Evolutionary conservation across 345 rosid species (phyloP), one percentile per base, ranked within the genome.

Genomic region (Syzygium aromaticum): DNA sequence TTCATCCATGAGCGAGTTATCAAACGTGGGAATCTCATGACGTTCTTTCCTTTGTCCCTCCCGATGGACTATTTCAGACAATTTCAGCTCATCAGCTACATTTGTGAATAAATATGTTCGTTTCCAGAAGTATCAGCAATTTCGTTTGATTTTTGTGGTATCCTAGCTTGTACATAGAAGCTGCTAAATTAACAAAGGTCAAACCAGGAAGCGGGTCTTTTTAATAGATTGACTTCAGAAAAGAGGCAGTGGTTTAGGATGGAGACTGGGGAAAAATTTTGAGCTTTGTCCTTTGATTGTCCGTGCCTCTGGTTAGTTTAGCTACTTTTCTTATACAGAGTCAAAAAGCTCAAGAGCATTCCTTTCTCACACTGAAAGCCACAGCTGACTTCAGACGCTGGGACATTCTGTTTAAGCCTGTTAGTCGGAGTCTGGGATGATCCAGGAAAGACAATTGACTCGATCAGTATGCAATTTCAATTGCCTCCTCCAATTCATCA

Each of bases 1-100:
- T 96, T 87, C 99, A 95, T 90, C 96, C 98, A 7, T 95, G 96
- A 90, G 96, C 96, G 73, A 96, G 99, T 16, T 96, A 92, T 89
- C 93, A 95, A 84, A 96, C 97, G 30, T 96, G 98, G 99, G 98
- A 96, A 85, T 94, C 99, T 73, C 94, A 93, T 92, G 98, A 94
- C 87, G 88, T 95, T 87, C 92, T 98, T 84, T 95, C 98, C 54
- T 95, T 98, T 92, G 96, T 98, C 63, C 99, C 99, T 89, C 98
- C 99, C 64, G 98, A 95, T 89, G 98, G 99, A 85, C 93, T 89
- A 88, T 96, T 96, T 90, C 94, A 94, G 91, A 85, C 93, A 90
- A 88, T 96, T 96, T 90, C 94, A 94, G 91, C 99, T 96, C 91
- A 95, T 98, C 99, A 96, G 95, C 92, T 94, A 98, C 95, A 95